Evolutionary conservation across 2,329 filamentous ascomycete genomes (phyloP), one percentile per base, ranked within the genome.

Genomic region (Fusarium albidum): DNA sequence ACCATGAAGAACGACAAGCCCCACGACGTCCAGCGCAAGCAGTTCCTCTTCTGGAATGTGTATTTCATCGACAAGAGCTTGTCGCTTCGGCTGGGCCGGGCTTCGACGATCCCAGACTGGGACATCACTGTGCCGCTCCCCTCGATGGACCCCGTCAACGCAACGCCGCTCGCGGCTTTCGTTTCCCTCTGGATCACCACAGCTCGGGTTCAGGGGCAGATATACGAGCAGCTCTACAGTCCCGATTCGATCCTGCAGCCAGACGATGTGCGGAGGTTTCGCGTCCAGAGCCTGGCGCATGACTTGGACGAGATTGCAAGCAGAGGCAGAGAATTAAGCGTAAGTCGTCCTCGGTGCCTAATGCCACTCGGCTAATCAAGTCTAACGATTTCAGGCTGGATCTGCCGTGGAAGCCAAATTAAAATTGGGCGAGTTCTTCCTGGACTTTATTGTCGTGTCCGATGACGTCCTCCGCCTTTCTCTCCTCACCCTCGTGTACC

Each of bases 11-110:
- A 63, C 9, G 62, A 66, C 9, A 45, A 43, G 18, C 35, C 50
- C 5, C 49, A 42, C 3, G 57, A 68, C 2, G 44, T 37, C 3
- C 49, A 59, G n/a, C 49, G 56, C 59, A 68, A 68, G 28, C 50
- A 58, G 12, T 64, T 75, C 2, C 63, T 86, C 9, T 87, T 87
- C 63, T 87, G 84, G 84, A 76, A 73, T 31, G 69, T 81, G 0
- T 87, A 86, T 57, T 77, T 80, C 39, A 69, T 85, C 13, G 80
- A 86, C 54, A 84, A 82, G 52, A 77, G 77, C 14, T 70, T 86
- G 14, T 81, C 82, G 0, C 74, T 87, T 4, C 77, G 82, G 3
- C 70, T 86, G 5, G 84, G 84, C 0, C 77, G 75, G 13, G 72
- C 81, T 0, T 79, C 82, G 1, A 76, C 76, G 5, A 77, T 86